Evolutionary conservation across 345 rosid genomes (phyloP).

Genomic region (Salix udensis): DNA sequence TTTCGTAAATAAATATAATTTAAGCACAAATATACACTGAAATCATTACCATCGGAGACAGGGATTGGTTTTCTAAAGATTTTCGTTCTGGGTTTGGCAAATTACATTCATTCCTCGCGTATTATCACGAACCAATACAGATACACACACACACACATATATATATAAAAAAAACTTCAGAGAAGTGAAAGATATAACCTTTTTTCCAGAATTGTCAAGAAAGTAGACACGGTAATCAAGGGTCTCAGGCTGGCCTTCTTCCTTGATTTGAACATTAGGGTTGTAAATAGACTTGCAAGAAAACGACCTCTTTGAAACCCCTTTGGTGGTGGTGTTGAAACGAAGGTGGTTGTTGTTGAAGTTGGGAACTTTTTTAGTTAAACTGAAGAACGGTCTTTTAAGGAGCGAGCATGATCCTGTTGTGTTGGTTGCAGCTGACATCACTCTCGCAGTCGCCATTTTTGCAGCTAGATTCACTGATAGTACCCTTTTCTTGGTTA

Average conservation of each 20-base stretch:
- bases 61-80: background rate
- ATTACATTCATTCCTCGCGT: background rate
- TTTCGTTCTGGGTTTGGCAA: background rate
- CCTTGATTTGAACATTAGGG: conserved; percentile 54
- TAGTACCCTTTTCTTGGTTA: background rate
- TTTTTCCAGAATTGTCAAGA: conserved; percentile 62
- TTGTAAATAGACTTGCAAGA: conserved; percentile 57
- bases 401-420: conserved; percentile 42
- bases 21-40: background rate
- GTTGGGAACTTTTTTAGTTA: conserved; percentile 21
- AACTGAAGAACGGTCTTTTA: conserved; percentile 33
- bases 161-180: background rate
- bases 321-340: conserved; percentile 7
- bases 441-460: conserved; percentile 61
- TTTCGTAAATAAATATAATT: background rate
- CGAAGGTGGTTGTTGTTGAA: conserved; percentile 18
- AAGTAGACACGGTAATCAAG: conserved; percentile 79
- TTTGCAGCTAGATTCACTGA: background rate
- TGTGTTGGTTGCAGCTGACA: conserved; percentile 37
- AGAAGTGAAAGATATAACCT: conserved; percentile 26
- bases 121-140: background rate
- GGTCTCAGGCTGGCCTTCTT: conserved; percentile 74
- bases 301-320: conserved; percentile 43
- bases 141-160: background rate
- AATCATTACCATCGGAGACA: background rate